Evolutionary conservation across 305 asterid species (phyloP).

Genomic region (Fraxinus sp.): DNA sequence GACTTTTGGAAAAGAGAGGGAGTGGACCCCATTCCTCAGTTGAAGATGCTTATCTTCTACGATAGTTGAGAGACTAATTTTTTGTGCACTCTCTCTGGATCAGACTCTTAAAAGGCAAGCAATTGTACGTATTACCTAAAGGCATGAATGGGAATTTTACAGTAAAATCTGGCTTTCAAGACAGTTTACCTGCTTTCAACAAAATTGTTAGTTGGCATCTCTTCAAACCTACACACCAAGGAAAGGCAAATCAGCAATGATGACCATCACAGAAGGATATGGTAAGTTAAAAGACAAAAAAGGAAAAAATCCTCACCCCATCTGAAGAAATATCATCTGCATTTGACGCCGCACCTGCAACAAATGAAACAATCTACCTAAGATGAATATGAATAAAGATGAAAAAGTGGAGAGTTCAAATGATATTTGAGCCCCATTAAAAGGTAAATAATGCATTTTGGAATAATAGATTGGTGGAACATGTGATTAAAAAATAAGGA

Average conservation of each 20-base stretch:
- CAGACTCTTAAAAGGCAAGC: background rate
- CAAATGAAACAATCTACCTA: slow-evolving; percentile 9
- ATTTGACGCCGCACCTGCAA: slow-evolving; percentile 80
- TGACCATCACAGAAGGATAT: slow-evolving; percentile 7
- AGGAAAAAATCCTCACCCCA: slow-evolving; percentile 59
- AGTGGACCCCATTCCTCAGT: background rate
- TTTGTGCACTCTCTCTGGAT: background rate
- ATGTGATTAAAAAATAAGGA: background rate
- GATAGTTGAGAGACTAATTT: background rate
- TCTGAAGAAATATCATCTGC: slow-evolving; percentile 79
- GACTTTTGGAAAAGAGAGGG: background rate
- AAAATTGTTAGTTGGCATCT: slow-evolving; percentile 90
- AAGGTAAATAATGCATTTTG: background rate
- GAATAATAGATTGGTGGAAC: background rate
- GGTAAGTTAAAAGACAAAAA: background rate
- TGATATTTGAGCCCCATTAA: background rate
- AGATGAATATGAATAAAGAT: background rate
- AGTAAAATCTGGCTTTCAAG: slow-evolving; percentile 1
- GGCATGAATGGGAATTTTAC: slow-evolving; percentile 5
- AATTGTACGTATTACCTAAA: background rate
- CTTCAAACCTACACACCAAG: slow-evolving; percentile 74
- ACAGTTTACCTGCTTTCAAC: slow-evolving; percentile 83
- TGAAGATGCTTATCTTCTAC: background rate
- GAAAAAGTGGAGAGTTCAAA: background rate
- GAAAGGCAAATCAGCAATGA: slow-evolving; percentile 24